phyloP scores from a whole-genome alignment of 306 rosid genomes.

The Fragaria vesca region DNA sequence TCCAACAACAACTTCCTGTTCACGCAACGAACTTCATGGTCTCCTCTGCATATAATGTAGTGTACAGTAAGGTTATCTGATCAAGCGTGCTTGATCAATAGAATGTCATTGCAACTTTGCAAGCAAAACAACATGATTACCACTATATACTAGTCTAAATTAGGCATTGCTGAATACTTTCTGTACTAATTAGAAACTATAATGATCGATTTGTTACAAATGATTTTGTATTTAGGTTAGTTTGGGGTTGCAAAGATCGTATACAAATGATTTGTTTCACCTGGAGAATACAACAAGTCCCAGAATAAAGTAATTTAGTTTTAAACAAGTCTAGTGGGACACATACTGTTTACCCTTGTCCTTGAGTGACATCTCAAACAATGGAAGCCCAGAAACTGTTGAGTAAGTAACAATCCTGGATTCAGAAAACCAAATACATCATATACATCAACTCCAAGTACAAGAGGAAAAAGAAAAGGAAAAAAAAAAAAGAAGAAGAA shows the following conservation, averaged over 20 bases:
- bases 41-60: constrained; percentile 17
- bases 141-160: not conserved
- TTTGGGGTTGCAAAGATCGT: too few species aligned
- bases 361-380: constrained; percentile 24
- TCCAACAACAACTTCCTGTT: constrained; percentile 43
- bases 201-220: too few species aligned
- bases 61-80: not conserved
- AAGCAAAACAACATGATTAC: not conserved
- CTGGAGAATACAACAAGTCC: too few species aligned
- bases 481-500: not conserved
- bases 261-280: too few species aligned
- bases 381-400: constrained; percentile 41
- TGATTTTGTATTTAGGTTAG: too few species aligned
- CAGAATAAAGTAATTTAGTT: not conserved
- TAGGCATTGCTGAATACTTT: not conserved
- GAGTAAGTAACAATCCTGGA: constrained; percentile 44
- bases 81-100: not conserved
- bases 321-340: too few species aligned
- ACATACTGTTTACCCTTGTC: constrained; percentile 35
- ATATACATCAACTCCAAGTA: not conserved
- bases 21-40: constrained; percentile 43
- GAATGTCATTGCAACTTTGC: not conserved
- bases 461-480: too few species aligned
- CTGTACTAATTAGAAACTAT: too few species aligned
- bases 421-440: not conserved